Conservation (phyloP, 1,284 basidiomycete genomes). For the Boletus semigastroideus region DNA sequence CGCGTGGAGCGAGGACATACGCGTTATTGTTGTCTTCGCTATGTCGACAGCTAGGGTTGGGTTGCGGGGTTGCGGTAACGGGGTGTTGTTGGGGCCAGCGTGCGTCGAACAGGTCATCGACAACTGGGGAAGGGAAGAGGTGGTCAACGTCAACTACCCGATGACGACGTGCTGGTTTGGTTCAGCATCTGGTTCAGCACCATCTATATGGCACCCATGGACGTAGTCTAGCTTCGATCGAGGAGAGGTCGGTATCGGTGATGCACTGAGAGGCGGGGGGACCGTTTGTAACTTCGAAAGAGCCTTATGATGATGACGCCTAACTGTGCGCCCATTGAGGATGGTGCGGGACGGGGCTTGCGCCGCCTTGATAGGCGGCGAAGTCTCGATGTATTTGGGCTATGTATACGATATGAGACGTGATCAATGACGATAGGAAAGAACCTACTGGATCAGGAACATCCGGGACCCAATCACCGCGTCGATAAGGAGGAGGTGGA, state of each 20-base stretch:
- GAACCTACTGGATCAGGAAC: conserved; percentile 24
- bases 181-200: conserved; percentile 26
- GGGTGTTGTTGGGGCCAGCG: too few relatives aligned
- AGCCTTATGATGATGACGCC: conserved; percentile 36
- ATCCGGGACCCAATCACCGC: conserved; percentile 51
- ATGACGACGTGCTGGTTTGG: too few relatives aligned
- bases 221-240: conserved; percentile 41
- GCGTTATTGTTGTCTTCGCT: too few relatives aligned
- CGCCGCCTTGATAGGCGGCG: conserved; percentile 27
- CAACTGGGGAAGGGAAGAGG: too few relatives aligned
- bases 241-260: conserved; percentile 30
- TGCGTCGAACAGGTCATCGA: too few relatives aligned
- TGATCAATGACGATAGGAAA: not conserved
- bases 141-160: too few relatives aligned
- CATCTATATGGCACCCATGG: conserved; percentile 16
- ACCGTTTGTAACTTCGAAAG: conserved; percentile 25
- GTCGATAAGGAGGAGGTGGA: conserved; percentile 64
- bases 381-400: conserved; percentile 23
- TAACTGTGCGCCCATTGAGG: conserved; percentile 32
- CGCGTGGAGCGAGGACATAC: too few relatives aligned
- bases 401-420: conserved; percentile 9
- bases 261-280: conserved; percentile 28
- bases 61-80: too few relatives aligned
- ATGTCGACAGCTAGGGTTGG: too few relatives aligned
- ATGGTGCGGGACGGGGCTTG: conserved; percentile 30